Base-by-base conservation (phyloP, 2,329 filamentous ascomycete genomes). In the Corinectria fuckeliana region DNA sequence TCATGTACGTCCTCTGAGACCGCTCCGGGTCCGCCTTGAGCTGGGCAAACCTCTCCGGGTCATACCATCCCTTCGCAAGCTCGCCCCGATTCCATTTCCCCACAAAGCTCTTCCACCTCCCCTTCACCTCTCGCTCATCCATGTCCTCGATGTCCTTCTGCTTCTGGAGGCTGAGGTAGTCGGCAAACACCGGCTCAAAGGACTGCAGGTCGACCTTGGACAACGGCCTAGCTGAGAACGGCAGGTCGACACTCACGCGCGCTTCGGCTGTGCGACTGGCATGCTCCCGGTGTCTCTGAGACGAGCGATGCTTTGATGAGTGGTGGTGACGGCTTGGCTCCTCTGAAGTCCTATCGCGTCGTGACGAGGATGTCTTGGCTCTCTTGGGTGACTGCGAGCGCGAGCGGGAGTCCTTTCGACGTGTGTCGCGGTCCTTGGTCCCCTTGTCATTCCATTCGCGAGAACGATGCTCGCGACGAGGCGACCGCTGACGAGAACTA, bases 101-200 rank as follows among this genome's bases (percentile, higher is more conserved):
- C 11, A 94, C 75, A 70, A 98, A 99, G 73, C 92, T 94, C 82
- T 97, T 97, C 93, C 94, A 99, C 55, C 94, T 82, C 1, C 93
- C 93, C 64, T 84, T 89, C 1, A 88, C 77, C 73, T 97, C 93
- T n/a, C 85, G 83, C 63, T 92, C 88, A 56, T 87, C 84, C 66
- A 98, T 80, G 9, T 85, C 83, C 16, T 88, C 82, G 1, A 96
- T 78, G 52, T 89, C 78, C 38, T 91, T 83, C 36, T 87, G 82
- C 77, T 97, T 97, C 76, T 98, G 94, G 30, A 97, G 85, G 68
- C 93, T 91, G 23, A 98, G 83, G 69, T 97, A 98, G 47, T 91
- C 86, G 14, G 88, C 91, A 63, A 97, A 91, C 59, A 97, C 80
- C 0, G 90, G 85, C 61, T 84, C 83, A 70, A 92, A 93, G 0